phyloP scores from a whole-genome alignment of 306 rosid genomes.

The Acacia crassicarpa region DNA sequence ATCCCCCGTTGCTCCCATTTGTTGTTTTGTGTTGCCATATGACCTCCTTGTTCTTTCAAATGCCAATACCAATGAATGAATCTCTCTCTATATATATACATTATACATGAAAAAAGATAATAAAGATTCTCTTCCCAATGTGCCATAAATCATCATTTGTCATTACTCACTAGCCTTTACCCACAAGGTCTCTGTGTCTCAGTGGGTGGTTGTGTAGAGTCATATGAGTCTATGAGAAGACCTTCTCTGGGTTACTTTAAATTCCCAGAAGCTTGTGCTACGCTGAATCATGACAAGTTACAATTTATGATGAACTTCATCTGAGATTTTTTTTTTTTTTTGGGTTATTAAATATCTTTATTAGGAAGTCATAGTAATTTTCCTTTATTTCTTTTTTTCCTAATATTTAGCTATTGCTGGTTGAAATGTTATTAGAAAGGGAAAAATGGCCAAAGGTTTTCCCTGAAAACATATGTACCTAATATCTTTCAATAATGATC shows the following conservation, averaged over 20 bases:
- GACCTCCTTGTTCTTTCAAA: neutral
- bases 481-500: neutral
- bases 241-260: slow-evolving; percentile 13
- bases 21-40: neutral
- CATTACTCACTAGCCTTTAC: slow-evolving; percentile 5
- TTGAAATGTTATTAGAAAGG: too few species aligned
- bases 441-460: too few species aligned
- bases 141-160: slow-evolving; percentile 32
- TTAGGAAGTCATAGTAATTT: too few species aligned
- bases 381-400: too few species aligned
- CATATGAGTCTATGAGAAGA: neutral
- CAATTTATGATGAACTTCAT: too few species aligned
- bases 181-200: neutral
- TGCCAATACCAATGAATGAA: neutral
- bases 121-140: slow-evolving; percentile 38
- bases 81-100: neutral
- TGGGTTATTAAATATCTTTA: too few species aligned
- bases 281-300: too few species aligned
- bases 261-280: slow-evolving; percentile 11
- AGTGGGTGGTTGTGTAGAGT: neutral
- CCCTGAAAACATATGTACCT: neutral
- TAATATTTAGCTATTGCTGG: too few species aligned
- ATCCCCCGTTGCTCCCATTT: slow-evolving; percentile 24
- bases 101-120: neutral
- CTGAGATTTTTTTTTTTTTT: too few species aligned